phyloP scores from a whole-genome alignment of 352 stramenopile species.

The Globisporangium paroecandrum region DNA sequence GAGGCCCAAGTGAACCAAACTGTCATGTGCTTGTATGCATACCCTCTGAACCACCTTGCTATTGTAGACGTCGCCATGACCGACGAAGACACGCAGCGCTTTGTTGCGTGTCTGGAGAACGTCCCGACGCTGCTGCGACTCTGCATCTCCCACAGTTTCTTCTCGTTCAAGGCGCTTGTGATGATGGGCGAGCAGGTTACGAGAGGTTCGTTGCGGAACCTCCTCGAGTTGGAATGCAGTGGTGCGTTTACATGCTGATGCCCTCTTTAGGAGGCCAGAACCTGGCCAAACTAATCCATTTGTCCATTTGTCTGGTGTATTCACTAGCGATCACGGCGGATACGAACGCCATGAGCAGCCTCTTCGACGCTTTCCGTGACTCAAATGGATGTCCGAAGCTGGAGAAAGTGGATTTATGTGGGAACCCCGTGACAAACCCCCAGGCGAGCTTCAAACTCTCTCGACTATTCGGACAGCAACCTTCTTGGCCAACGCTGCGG shows the following conservation, averaged over 20 bases:
- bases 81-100: slow-evolving; percentile 51
- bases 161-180: slow-evolving; percentile 28
- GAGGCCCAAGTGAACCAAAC: neutral
- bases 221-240: slow-evolving; percentile 39
- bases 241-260: slow-evolving; percentile 16
- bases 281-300: neutral
- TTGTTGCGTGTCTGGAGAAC: slow-evolving; percentile 39
- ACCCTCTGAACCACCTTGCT: neutral
- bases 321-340: slow-evolving; percentile 26
- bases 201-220: slow-evolving; percentile 12
- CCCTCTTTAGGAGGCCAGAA: neutral
- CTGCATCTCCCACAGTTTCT: slow-evolving; percentile 43
- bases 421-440: slow-evolving; percentile 23
- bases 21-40: neutral
- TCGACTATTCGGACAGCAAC: slow-evolving; percentile 11
- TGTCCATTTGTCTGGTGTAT: too few species aligned
- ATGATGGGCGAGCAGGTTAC: slow-evolving; percentile 29
- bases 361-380: slow-evolving; percentile 21
- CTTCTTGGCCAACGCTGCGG: slow-evolving; percentile 19
- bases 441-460: slow-evolving; percentile 21
- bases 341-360: slow-evolving; percentile 18
- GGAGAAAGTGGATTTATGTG: slow-evolving; percentile 22
- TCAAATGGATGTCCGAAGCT: slow-evolving; percentile 20
- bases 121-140: slow-evolving; percentile 29
- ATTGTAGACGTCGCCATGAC: slow-evolving; percentile 38